Percentiles rank a stretch among this genome's conserved stretches.
phyloP scores from a whole-genome alignment of 768 basidiomycete species.

The Chalciporus chontae region DNA sequence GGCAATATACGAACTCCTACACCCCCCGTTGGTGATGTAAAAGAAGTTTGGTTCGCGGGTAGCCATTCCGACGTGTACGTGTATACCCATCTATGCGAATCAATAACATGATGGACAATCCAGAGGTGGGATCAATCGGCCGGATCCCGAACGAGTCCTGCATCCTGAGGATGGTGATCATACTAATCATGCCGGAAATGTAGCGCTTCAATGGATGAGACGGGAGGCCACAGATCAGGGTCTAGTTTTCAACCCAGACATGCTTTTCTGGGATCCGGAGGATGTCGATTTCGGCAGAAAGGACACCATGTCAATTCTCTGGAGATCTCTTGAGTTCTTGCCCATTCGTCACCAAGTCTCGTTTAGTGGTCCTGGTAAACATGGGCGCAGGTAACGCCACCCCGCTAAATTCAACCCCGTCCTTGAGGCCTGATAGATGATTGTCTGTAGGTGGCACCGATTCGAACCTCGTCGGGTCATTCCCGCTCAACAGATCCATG shows the following conservation, averaged over 20 bases:
- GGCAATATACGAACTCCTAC: neutral
- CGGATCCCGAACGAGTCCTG: too few species aligned
- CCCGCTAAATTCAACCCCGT: neutral
- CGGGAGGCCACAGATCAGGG: conserved; percentile 6
- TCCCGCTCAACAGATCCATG: conserved; percentile 4
- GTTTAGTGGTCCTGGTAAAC: conserved; percentile 7
- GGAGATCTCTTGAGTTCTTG: neutral
- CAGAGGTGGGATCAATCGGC: conserved; percentile 1
- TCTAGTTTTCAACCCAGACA: neutral
- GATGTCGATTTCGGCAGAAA: conserved; percentile 5
- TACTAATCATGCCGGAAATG: conserved; percentile 3
- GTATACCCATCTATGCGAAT: neutral
- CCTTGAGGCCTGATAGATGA: neutral
- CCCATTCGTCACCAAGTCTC: conserved; percentile 8
- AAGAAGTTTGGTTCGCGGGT: conserved; percentile 15
- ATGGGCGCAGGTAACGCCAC: neutral
- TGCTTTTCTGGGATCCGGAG: conserved; percentile 1
- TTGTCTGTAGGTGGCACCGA: neutral
- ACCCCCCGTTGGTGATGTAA: neutral
- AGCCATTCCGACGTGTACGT: conserved; percentile 11
- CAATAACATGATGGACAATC: neutral
- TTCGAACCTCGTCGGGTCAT: conserved; percentile 4
- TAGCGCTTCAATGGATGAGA: conserved; percentile 9
- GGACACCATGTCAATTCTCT: neutral
- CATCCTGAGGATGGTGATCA: neutral